Evolutionary conservation across 352 stramenopile genomes (phyloP), one percentile per base, ranked within the genome.

Genomic region (Pythium plurisporium): DNA sequence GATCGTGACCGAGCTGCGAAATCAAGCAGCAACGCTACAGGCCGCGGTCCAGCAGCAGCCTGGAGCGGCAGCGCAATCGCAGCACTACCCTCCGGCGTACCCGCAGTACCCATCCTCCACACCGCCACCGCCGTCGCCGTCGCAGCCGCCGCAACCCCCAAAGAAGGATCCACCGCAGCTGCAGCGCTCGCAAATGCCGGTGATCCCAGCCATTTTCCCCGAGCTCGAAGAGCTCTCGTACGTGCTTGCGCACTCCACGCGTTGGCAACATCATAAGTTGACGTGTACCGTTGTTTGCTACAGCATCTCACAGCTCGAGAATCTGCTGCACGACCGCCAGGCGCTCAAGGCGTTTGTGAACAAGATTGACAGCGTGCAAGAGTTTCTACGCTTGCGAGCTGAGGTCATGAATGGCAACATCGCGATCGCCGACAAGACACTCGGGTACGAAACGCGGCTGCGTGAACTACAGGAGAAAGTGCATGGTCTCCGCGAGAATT

Each of bases 401-500:
- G 79, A 91, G 40, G 72, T 91, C 19, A 77, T 94, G 66, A 75
- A 71, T 25, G 85, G 80, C 58, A 94, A 94, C 57, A 87, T 89
- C 64, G 64, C 65, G 26, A 87, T 87, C 48, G 83, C 83, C 19
- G 73, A 88, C 48, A 82, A 74, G 38, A 89, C 82, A 46, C 70
- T 94, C 2, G 54, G 52, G 8, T 76, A 86, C 59, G 81, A 94
- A 33, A 64, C 27, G 8, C 64, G 73, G 26, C 51, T 91, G 58
- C 70, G 64, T 3, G 67, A 67, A 10, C 62, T 91, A 1, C 81
- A 90, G 55, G 45, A 26, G 11, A 70, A 86, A 29, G 73, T 91
- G 19, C 55, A 82, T 23, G 34, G 62, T 27, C 65, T 91, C 44
- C 77, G 77, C 9, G 27, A 63, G 26, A 55, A 71, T 42, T 55